Base-by-base conservation (phyloP, 2,329 filamentous ascomycete genomes). In the Dactylellina parvicollis region DNA sequence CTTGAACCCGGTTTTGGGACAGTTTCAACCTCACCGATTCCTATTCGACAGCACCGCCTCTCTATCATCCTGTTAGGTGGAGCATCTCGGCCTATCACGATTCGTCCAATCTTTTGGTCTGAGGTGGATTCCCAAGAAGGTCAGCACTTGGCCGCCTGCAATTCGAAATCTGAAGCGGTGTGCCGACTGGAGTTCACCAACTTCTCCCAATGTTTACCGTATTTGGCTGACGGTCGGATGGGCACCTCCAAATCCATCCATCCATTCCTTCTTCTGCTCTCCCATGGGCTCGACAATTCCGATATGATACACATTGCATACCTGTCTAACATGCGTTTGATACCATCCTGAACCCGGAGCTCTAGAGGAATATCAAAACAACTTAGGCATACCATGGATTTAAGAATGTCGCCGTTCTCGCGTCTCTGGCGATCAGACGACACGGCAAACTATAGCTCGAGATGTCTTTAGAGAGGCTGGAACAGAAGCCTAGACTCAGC, bases 91-190 rank as follows among this genome's bases (percentile, higher is more conserved):
- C 46, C 16, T 18, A 26, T 44, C 40, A 26, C 47, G 18, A 49
- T 54, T 55, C 49, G 49, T 55, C 59, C 22, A 32, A 28, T 64
- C 28, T 54, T 54, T 44, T 12, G 8, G 32, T 24, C 18, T 9
- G 44, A 36, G 44, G 49, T 46, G 59, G 32, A 44, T 42, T 64
- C 46, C 46, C 47, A 52, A 54, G 34, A 34, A 44, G 24, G 20
- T 50, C 20, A 20, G n/a, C 16, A 32, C 44, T 61, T 50, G 44
- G 18, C 20, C 18, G 42, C 28, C 44, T 52, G 36, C 10, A 64
- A 42, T 54, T 46, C 59, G 47, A 65, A 55, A 56, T 65, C 60
- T 49, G 60, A 65, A 56, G 60, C 60, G 59, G 36, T 54, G 49
- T 47, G 60, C 57, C 46, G 47, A 30, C 47, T 42, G 46, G 44